Evolutionary conservation across 164 flowering plant species (phyloP).

Genomic region (Buxus sempervirens): DNA sequence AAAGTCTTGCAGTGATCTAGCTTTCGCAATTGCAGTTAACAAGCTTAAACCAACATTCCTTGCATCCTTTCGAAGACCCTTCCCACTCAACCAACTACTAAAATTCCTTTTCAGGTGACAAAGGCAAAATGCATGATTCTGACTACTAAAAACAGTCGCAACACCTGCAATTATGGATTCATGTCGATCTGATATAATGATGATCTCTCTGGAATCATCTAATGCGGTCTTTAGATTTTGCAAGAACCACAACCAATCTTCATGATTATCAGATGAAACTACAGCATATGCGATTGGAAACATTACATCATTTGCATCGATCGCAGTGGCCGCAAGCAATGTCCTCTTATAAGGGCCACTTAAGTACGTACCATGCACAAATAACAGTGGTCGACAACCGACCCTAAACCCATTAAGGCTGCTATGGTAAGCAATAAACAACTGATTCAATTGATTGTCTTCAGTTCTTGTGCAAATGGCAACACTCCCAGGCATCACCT

Average conservation of each 20-base stretch:
- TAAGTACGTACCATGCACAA: no score
- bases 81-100: not conserved
- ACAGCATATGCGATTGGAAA: slow-evolving; percentile 13
- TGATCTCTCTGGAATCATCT: no score
- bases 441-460: slow-evolving; percentile 8
- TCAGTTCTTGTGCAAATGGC: slow-evolving; percentile 12
- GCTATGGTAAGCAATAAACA: slow-evolving; percentile 15
- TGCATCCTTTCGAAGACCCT: no score
- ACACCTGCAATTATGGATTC: not conserved
- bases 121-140: not conserved
- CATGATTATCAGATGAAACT: not conserved
- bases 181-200: no score
- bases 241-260: not conserved
- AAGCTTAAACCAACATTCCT: no score
- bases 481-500: slow-evolving; percentile 12
- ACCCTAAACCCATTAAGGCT: slow-evolving; percentile 7
- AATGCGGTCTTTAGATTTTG: not conserved
- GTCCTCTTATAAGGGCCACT: slow-evolving; percentile 1
- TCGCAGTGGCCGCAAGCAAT: slow-evolving; percentile 8
- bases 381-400: slow-evolving; percentile 11
- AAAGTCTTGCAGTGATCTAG: not conserved
- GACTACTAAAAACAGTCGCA: not conserved
- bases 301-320: no score
- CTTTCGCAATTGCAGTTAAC: no score
- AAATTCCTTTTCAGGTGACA: no score